Evolutionary conservation across 106 monocot genomes (phyloP), one percentile per base, ranked within the genome.

Genomic region (Chionographis japonica): DNA sequence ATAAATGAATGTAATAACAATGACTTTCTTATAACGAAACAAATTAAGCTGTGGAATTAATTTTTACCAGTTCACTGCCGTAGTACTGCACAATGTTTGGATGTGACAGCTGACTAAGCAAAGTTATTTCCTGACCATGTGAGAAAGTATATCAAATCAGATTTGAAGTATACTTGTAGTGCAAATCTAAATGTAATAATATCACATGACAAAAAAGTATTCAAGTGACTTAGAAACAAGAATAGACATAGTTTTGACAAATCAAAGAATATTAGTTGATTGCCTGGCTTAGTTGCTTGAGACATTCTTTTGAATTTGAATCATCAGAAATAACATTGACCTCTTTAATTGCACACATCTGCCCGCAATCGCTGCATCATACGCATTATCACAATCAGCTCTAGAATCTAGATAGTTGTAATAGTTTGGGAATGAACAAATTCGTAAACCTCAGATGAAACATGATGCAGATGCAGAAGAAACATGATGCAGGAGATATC

Each of bases 291-390:
- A 99, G 76, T 75, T 99, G 98, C 72, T 74, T 90, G 57, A 99
- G 81, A 71, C 77, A 85, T 80, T 99, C 98, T 81, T 83, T 99
- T 65, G 98, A 93, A 77, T 93, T 85, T 68, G 80, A 62, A 79
- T 99, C 93, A 85, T 86, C 93, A 69, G 83, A 79, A 62, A 99
- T 85, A 46, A 88, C 74, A 60, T 79, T 67, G 39, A 99, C 98
- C 77, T 93, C 98, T 82, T 99, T 99, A 73, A 99, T 99, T 54
- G 98, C 98, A 85, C 87, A 87, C 85, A 99, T 88, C 35, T 88
- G 87, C 60, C 98, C 98, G 69, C 71, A 85, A 79, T 93, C 98
- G 70, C 98, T 99, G 87, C 50, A 74, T 11, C 9, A 70, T 42
- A 69, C 41, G 8, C 5, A 72, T 7, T 50, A 78, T 6, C 12